Evolutionary conservation across 2,329 filamentous ascomycete genomes (phyloP), one percentile per base, ranked within the genome.

Genomic region (Penicillium sp.): DNA sequence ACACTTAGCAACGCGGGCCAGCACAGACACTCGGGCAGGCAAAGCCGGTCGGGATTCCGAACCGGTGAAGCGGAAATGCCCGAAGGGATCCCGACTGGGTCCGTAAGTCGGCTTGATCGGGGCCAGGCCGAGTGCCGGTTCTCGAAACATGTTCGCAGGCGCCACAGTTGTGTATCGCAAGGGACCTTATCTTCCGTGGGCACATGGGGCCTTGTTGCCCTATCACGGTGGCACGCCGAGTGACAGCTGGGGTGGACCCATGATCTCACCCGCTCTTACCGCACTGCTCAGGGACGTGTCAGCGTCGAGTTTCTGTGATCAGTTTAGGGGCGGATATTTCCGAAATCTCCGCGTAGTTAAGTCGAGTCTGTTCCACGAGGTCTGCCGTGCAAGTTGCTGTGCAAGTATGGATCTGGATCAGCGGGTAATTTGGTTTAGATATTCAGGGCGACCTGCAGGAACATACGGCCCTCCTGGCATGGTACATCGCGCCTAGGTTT

Each of bases 51-150:
- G 62, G 62, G 56, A 65, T 64, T 52, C 50, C 44, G 50, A 52
- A 55, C 59, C 62, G 62, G 55, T 53, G 48, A 45, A 57, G 59
- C 61, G 59, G 57, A 52, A 62, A 53, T 48, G 48, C 59, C 59
- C 62, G 59, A 55, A 59, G 50, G 53, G 34, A 59, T 63, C 62
- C 62, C 61, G 62, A 62, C 10, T 16, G 32, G 41, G 46, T 48
- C 57, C 55, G 55, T 48, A 32, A 27, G 43, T 54, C 60, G 58
- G 55, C 51, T 24, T n/a, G 10, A 45, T 31, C 43, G 43, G 49
- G 51, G 7, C 4, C 54, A 56, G 45, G 50, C 59, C 61, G 58
- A 62, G 50, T 57, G 39, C 40, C 38, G 48, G 13, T 29, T 21
- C 31, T 31, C 13, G 45, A 31, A 41, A 48, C 49, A 48, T 32